Evolutionary conservation across 2,329 filamentous ascomycete genomes (phyloP), one percentile per base, ranked within the genome.

Genomic region (Fusarium lyarnte): DNA sequence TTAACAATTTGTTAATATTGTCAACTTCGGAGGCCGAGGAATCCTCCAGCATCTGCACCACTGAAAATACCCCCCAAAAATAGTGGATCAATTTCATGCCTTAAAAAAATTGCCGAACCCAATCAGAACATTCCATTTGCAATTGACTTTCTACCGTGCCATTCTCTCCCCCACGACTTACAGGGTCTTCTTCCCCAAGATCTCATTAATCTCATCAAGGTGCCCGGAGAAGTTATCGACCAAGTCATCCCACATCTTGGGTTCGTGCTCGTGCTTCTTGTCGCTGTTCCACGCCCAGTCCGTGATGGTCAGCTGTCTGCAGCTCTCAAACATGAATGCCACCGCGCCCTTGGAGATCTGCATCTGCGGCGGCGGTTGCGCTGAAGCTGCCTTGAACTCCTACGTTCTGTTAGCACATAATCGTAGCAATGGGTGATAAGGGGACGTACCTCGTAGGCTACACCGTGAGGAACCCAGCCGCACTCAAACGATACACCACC

Each of bases 261-360:
- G 73, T 16, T 76, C 74, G 8, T 76, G 74, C 25, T 76, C 74
- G 13, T 76, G 74, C 66, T 76, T 76, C 57, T 77, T 77, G 6
- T 76, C 13, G 7, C 68, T 76, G 21, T 74, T 73, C 74, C 74
- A 76, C 1, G 74, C 74, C 73, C 73, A 76, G 16, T 77, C 65
- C 1, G 74, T 76, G 4, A 76, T 73, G 3, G 74, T 77, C 6
- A 76, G 68, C 19, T 73, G 74, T 5, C 74, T 58, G 13, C 74
- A 75, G n/a, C 73, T 76, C 39, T 76, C 74, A 33, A 76, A 76
- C 74, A 76, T 76, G 63, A 76, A 76, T 17, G 74, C 74, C 3
- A 76, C 52, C 13, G 74, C 63, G 1, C 73, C 73, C 31, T 76
- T 75, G 16, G 74, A 76, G 12, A 76, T 76, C 6, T 74, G 73